Percentiles rank a stretch among this genome's conserved stretches.
Conservation (phyloP, 768 basidiomycete genomes). For the Panellus pusillus region DNA sequence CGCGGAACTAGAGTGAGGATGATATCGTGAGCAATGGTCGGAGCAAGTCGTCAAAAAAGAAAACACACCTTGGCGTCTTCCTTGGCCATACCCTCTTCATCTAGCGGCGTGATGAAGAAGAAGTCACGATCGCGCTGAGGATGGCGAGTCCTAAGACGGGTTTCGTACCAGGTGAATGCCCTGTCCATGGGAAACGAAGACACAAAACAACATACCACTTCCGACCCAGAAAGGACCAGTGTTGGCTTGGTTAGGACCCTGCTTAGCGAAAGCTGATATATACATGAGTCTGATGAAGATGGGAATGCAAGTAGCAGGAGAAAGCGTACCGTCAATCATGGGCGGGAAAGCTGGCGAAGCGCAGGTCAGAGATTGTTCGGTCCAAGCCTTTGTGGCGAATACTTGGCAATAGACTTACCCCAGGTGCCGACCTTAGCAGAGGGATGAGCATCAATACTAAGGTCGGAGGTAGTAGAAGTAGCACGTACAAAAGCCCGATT, state of each 20-base stretch:
- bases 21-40: background rate
- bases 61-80: constrained; percentile 62
- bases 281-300: constrained; percentile 8
- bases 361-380: background rate
- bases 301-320: background rate
- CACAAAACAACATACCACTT: constrained; percentile 46
- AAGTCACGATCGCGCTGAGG: constrained; percentile 73
- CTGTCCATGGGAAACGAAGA: background rate
- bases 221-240: constrained; percentile 89
- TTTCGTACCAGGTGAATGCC: constrained; percentile 5
- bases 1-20: constrained; percentile 59
- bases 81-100: constrained; percentile 73
- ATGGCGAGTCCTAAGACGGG: constrained; percentile 59
- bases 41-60: background rate
- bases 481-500: constrained; percentile 63
- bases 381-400: too few species aligned
- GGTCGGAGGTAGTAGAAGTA: background rate
- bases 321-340: constrained; percentile 55
- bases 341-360: constrained; percentile 55
- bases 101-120: constrained; percentile 72
- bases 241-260: constrained; percentile 54
- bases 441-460: background rate
- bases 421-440: constrained; percentile 56
- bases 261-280: constrained; percentile 53
- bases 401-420: constrained; percentile 43